Percentiles rank a stretch among this genome's conserved stretches.
Conservation (phyloP, 2,329 filamentous ascomycete species). For the Neurospora sp. region DNA sequence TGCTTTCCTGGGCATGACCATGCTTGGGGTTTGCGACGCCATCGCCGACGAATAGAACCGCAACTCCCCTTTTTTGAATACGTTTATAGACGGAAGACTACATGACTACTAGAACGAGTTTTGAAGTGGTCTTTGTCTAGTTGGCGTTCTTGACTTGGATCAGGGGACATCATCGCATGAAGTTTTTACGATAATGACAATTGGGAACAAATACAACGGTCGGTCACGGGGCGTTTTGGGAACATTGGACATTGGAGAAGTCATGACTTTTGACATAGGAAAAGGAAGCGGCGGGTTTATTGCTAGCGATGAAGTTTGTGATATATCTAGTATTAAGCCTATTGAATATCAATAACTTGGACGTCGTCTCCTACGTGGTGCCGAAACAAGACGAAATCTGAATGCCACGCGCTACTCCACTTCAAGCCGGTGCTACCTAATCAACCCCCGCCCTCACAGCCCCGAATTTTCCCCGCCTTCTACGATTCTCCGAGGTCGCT, state of each 20-base stretch:
- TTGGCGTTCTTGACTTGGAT: neutral
- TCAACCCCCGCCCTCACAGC: neutral
- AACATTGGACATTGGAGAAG: neutral
- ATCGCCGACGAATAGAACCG: neutral
- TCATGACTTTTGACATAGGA: neutral
- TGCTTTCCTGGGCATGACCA: conserved; percentile 76
- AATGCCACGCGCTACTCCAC: neutral
- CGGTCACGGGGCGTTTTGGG: neutral
- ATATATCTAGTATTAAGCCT: neutral
- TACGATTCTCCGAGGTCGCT: neutral
- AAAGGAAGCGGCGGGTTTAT: neutral
- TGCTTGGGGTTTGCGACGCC: conserved; percentile 77
- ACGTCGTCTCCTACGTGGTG: neutral
- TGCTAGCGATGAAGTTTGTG: neutral
- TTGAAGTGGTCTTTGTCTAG: neutral
- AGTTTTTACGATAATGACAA: neutral
- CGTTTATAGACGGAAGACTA: neutral
- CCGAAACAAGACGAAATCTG: neutral
- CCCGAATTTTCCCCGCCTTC: neutral
- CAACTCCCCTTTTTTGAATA: neutral
- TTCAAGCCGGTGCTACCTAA: neutral
- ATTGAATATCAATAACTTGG: neutral
- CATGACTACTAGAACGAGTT: neutral
- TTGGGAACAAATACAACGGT: neutral
- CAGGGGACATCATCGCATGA: neutral